These are phyloP conservation scores for Solanum habrochaites DNA, from an alignment of 257 asterid species.

Conservation along the genomic window DNA sequence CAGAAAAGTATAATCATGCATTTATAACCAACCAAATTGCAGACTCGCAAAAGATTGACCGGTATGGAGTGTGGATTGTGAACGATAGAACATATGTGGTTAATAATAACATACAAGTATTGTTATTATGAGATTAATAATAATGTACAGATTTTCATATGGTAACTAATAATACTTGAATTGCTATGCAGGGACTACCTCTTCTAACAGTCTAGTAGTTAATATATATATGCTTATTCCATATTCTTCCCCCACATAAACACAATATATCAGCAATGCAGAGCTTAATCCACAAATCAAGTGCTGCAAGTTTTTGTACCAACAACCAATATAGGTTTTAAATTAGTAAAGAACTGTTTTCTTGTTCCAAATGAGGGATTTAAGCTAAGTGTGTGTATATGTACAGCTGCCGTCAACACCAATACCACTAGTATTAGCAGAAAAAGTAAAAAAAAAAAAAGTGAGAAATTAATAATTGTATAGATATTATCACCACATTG, in stretches of 20 bases:
- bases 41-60: neutral
- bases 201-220: neutral
- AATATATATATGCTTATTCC: neutral
- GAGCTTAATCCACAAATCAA: neutral
- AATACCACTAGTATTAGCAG: neutral
- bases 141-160: neutral
- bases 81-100: neutral
- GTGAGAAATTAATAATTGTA: neutral
- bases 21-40: neutral
- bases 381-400: neutral
- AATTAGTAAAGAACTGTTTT: neutral
- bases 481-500: neutral
- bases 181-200: neutral
- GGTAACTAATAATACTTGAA: neutral
- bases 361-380: neutral
- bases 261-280: neutral
- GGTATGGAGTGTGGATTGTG: neutral
- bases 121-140: neutral
- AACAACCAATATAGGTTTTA: neutral
- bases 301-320: neutral
- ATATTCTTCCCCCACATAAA: neutral
- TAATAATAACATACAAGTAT: neutral
- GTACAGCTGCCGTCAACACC: neutral
- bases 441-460: neutral
- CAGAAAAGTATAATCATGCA: neutral